Base-by-base conservation (phyloP, 371 early-diverging fungal species). In the Syncephalastrum contaminatum region DNA sequence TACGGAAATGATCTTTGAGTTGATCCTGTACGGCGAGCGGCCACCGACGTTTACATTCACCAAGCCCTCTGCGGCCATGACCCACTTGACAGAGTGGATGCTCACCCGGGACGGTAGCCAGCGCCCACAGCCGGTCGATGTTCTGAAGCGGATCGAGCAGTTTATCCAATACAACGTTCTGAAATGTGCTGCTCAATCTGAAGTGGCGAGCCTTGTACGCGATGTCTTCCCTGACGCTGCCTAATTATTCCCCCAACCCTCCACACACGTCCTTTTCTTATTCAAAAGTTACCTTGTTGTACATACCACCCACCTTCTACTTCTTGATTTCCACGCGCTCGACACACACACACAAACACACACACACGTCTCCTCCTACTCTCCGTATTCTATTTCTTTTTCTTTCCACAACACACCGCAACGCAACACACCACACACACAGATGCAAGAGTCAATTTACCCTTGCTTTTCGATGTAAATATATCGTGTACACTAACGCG, bases 21-120 rank as follows among this genome's bases (percentile, higher is more conserved):
- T 75, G 40, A 75, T 79, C 48, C 48, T 75, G 0, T 73, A 71
- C 47, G 73, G 74, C n/a, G 60, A 72, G 20, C 39, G 39, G 14
- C 65, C 69, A 40, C 80, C 76, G 4, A 63, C 66, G 5, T 79
- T 79, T 49, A 67, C 69, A 27, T 79, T 79, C 48, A 55, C 76
- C 8, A 58, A 57, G 4, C 80, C 80, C 1, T 70, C 73, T 5
- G 51, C 59, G 4, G 59, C 63, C 44, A 62, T 79, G 59, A 30
- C 53, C 19, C 65, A 69, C 15, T 54, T 79, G 4, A 62, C 73
- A 0, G 27, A 49, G 13, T 73, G 75, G 72, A 79, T 79, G 75
- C 55, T 79, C 58, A 59, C 68, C 48, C 55, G 59, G 20, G 70
- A 79, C 20, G 60, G 64, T 8, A 20, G 63, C 21, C 53, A 61